Base-by-base conservation (phyloP, 306 rosid genomes). In the Abrus precatorius region DNA sequence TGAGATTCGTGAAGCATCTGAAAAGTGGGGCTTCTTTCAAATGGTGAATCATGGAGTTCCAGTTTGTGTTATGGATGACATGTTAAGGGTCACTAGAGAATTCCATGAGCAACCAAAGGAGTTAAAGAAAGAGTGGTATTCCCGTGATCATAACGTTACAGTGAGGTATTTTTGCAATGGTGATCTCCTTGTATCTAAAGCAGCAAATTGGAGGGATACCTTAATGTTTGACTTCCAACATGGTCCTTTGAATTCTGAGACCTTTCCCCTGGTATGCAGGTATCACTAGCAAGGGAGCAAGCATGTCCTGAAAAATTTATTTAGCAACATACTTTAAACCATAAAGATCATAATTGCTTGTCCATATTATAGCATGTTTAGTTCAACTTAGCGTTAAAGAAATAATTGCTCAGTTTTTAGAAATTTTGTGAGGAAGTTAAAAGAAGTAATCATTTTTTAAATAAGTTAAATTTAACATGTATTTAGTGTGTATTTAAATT, bases 161-260 rank as follows among this genome's bases (percentile, higher is more conserved):
- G 90, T 94, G 0, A 87, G 88, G 74, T 91, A 77, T 72, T 89
- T 91, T 83, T 67, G 94, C 83, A 92, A 94, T 65, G 94, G 94
- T 10, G 91, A 90, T 79, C 87, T 92, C 34, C 48, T 86, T 27
- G 85, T 90, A 10, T 85, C 97, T 1, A 89, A 87, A 85, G 76
- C 91, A 28, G 96, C 97, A 36, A 89, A 88, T 9, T 94, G 98
- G 98, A 90, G 97, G 34, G 97, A 94, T 66, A 88, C 98, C n/a
- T 62, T 94, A 20, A 41, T 63, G 8, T 94, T 90, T 74, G 90
- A 92, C 49, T 92, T 84, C 83, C 90, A 75, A 77, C 82, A 89
- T 33, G 96, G 94, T 53, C 93, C 94, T 48, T 80, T 89, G 8
- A 59, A 53, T 45, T 88, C 91, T 13, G 85, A 83, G 20, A 55